Conservation (phyloP, 257 asterid genomes). For the Forsythia viridissima region DNA sequence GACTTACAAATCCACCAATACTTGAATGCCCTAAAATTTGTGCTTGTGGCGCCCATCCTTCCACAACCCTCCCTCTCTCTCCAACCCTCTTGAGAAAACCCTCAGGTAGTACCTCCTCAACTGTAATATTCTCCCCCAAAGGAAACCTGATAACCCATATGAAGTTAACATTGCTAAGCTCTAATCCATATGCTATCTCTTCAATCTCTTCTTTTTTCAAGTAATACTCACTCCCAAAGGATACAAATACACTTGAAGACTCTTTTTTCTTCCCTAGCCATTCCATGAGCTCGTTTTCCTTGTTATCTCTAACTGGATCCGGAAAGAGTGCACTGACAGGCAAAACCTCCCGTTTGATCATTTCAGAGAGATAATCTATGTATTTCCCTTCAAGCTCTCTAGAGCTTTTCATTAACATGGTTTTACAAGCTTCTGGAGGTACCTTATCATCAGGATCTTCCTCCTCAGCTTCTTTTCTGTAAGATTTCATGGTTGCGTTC, state of each 20-base stretch:
- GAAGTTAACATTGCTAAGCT: slow-evolving; percentile 25
- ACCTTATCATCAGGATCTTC: not conserved
- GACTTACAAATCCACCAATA: too few relatives aligned
- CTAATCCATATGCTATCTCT: not conserved
- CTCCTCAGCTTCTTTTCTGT: too few relatives aligned
- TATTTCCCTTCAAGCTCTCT: too few relatives aligned
- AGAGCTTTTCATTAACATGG: too few relatives aligned
- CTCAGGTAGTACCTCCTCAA: not conserved
- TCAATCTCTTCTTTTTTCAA: not conserved
- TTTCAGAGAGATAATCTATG: too few relatives aligned
- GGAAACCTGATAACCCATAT: slow-evolving; percentile 62
- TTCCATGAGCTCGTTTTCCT: slow-evolving; percentile 23
- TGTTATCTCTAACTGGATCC: slow-evolving; percentile 23
- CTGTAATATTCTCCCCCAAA: slow-evolving; percentile 11
- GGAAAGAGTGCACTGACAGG: slow-evolving; percentile 21
- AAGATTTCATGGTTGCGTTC: too few relatives aligned
- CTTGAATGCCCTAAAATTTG: too few relatives aligned
- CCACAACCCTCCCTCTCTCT: too few relatives aligned
- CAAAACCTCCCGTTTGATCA: too few relatives aligned
- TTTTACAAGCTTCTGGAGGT: too few relatives aligned
- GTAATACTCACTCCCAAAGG: slow-evolving; percentile 55
- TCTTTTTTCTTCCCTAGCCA: slow-evolving; percentile 52
- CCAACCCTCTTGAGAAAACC: too few relatives aligned
- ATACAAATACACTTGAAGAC: slow-evolving; percentile 52
- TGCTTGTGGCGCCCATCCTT: too few relatives aligned